These are phyloP conservation scores for Macrolepiota fuliginosa DNA, from an alignment of 768 basidiomycete genomes.

Conservation along the genomic window DNA sequence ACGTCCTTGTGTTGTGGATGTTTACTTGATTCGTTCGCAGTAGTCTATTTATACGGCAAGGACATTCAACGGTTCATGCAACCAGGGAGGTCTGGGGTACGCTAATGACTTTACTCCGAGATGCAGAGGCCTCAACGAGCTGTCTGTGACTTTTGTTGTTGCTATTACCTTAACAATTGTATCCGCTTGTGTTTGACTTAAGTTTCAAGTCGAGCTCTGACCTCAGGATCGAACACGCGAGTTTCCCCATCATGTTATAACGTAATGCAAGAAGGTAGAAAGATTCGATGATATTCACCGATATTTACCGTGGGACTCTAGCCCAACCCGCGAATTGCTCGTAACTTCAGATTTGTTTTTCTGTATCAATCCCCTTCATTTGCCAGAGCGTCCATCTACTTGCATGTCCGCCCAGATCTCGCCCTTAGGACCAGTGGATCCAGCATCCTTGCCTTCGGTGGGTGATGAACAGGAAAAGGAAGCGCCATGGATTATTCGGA, in stretches of 20 bases:
- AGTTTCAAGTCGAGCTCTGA: constrained; percentile 4
- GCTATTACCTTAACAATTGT: background rate
- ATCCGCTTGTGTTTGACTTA: background rate
- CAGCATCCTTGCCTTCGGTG: constrained; percentile 34
- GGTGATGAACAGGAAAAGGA: constrained; percentile 50
- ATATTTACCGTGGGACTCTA: background rate
- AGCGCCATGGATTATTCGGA: constrained; percentile 62
- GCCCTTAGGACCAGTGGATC: constrained; percentile 48
- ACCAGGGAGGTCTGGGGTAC: constrained; percentile 22
- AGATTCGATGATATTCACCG: background rate
- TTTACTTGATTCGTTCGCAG: constrained; percentile 48
- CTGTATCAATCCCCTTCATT: constrained; percentile 17
- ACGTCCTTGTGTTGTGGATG: constrained; percentile 54
- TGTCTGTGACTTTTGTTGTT: background rate
- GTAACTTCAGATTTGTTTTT: background rate
- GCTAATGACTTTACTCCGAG: constrained; percentile 11
- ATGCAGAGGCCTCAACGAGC: constrained; percentile 57
- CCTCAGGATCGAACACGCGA: background rate
- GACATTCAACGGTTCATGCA: constrained; percentile 27
- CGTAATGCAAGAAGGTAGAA: background rate
- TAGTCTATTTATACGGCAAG: constrained; percentile 44
- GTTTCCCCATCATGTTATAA: background rate
- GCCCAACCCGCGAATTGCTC: too few species aligned
- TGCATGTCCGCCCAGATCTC: constrained; percentile 24
- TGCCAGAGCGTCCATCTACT: background rate